Percentiles rank a stretch among this genome's conserved stretches.
Conservation (phyloP, 176 grass and related monocot species). For the Tillandsia leiboldiana region DNA sequence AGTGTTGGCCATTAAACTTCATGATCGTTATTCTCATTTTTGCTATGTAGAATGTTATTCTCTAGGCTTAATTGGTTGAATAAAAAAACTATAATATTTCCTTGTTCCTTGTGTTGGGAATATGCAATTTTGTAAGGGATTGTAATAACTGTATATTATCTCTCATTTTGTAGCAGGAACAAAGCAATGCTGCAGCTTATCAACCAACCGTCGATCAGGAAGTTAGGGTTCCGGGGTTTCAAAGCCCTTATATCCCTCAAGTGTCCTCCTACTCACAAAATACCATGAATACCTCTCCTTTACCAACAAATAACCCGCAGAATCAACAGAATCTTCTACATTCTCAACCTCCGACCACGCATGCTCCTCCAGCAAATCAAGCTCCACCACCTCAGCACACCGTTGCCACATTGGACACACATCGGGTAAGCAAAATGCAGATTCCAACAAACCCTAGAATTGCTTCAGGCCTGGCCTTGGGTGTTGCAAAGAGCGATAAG, state of each 20-base stretch:
- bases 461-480: constrained; percentile 59
- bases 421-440: constrained; percentile 68
- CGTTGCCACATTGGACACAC: constrained; percentile 24
- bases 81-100: too few relatives aligned
- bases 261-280: constrained; percentile 37
- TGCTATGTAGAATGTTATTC: too few relatives aligned
- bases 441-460: constrained; percentile 74
- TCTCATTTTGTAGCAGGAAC: constrained; percentile 16
- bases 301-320: constrained; percentile 35
- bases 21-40: too few relatives aligned
- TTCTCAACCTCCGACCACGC: constrained; percentile 47
- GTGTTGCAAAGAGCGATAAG: constrained; percentile 47
- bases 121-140: too few relatives aligned
- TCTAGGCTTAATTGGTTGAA: too few relatives aligned
- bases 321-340: constrained; percentile 47
- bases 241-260: constrained; percentile 32
- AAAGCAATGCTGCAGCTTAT: constrained; percentile 6
- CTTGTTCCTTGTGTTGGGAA: too few relatives aligned
- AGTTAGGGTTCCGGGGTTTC: constrained; percentile 26
- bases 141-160: constrained; percentile 14
- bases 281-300: constrained; percentile 20
- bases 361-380: constrained; percentile 41
- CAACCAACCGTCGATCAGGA: constrained; percentile 7
- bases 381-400: constrained; percentile 36
- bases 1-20: not conserved